phyloP scores from a whole-genome alignment of 2,329 filamentous ascomycete species.

The Bipolaris victoriae region DNA sequence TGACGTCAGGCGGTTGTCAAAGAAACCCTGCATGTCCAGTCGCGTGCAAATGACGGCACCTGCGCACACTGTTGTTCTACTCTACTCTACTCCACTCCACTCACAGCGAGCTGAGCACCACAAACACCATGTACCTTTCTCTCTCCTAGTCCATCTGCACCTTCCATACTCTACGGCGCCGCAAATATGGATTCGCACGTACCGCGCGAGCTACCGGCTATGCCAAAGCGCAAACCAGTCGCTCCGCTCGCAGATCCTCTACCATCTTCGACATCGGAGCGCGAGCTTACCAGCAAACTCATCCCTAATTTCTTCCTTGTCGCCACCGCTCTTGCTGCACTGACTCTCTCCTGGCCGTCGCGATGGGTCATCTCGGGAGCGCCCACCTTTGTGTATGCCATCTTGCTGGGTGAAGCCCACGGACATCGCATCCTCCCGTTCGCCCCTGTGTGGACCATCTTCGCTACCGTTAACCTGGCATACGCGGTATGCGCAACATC shows the following conservation, averaged over 20 bases:
- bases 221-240: constrained; percentile 23
- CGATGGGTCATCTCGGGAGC: constrained; percentile 53
- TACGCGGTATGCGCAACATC: constrained; percentile 59
- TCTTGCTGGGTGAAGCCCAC: constrained; percentile 47
- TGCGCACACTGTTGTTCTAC: background rate
- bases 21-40: constrained; percentile 5
- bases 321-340: constrained; percentile 13
- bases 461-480: constrained; percentile 54
- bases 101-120: constrained; percentile 1
- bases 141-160: background rate
- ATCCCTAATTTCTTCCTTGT: constrained; percentile 23
- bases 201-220: constrained; percentile 12
- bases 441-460: constrained; percentile 56
- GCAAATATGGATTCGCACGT: constrained; percentile 17
- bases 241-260: constrained; percentile 5
- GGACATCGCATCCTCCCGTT: constrained; percentile 52
- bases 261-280: constrained; percentile 13
- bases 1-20: constrained; percentile 20
- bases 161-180: background rate
- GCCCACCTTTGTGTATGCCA: constrained; percentile 46
- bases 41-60: constrained; percentile 8
- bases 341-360: constrained; percentile 27
- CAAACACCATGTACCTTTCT: constrained; percentile 6
- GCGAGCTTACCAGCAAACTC: constrained; percentile 19
- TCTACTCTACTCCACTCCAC: too few species aligned